A percentile compares a stretch with the other conserved stretches of the same genome.
These are phyloP conservation scores for Trichoderma reesei DNA, from an alignment of 495 filamentous ascomycete species.

Conservation along the genomic window DNA sequence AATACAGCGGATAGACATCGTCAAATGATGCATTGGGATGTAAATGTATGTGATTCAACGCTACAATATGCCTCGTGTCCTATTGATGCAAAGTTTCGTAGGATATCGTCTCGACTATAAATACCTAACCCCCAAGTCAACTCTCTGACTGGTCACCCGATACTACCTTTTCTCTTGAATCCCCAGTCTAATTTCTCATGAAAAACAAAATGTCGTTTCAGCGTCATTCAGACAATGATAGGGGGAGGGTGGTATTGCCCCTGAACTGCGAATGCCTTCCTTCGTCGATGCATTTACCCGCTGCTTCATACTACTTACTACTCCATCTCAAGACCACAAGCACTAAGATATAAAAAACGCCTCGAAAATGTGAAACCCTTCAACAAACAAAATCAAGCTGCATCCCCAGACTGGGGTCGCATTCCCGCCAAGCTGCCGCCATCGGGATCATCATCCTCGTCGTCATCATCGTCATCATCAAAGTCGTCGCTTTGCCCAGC, in stretches of 20 bases:
- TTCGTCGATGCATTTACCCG: no score
- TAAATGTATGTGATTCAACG: neutral
- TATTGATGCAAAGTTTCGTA: neutral
- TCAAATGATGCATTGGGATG: neutral
- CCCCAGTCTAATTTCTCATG: no score
- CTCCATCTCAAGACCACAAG: no score
- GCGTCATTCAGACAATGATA: no score
- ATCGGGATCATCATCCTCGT: slow-evolving; percentile 24
- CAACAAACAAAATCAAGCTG: neutral
- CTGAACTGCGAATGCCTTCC: no score
- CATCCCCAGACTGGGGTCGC: neutral
- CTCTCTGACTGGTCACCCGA: neutral
- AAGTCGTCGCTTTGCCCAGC: slow-evolving; percentile 11
- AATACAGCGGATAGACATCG: neutral
- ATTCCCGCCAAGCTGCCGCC: slow-evolving; percentile 12
- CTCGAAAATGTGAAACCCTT: neutral
- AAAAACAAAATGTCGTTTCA: no score
- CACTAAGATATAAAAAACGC: no score
- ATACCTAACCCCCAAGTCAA: neutral
- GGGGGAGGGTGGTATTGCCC: no score
- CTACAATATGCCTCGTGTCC: neutral
- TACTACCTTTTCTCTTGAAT: no score
- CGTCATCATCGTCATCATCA: slow-evolving; percentile 24
- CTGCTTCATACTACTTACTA: no score
- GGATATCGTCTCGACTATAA: neutral